Base-by-base conservation (phyloP, 345 rosid species). In the Triadica sebifera region DNA sequence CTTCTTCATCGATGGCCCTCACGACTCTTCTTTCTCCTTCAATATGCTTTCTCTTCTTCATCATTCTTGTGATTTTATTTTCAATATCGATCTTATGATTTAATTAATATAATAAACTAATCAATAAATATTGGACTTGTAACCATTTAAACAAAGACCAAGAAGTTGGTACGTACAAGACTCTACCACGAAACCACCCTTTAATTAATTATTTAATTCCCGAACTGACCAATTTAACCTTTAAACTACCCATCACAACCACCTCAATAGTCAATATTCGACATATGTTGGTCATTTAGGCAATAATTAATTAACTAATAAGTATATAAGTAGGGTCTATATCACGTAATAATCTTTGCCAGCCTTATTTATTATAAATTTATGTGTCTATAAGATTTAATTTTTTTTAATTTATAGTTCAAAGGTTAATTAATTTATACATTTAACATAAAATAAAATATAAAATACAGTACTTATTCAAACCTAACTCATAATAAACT, bases 1-100 rank as follows among this genome's bases (percentile, higher is more conserved):
- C 8, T 41, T 56, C 63, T n/a, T 50, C 70, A 10, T 38, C 56
- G 17, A 10, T 13, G 19, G 25, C 55, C 56, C 0, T 0, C 37
- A 47, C 10, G 50, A 34, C 69, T 10, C 8, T 16, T 51, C 38
- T 13, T 51, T 37, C 69, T 12, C 60, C 72, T 19, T 74, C 72
- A 45, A 24, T 29, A 3, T 29, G 4, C 70, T 66, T 74, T 63
- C 72, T 43, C 71, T 66, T 74, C 72, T 57, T 74, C 19, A 61
- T 37, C 12, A 16, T 37, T 1, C 15, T 52, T 52, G 19, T 52
- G 4, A 5, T 52, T 52, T 41, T 52, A 1, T 16, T 52, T 3
- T 52, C 56, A 52, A 52, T 13, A 12, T 12, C 56, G n/a, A n/a
- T 41, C 8, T 1, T 4, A 13, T 52, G 56, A 52, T 52, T 52